Evolutionary conservation across 306 rosid genomes (phyloP).

Genomic region (Hylodesmum podocarpum): DNA sequence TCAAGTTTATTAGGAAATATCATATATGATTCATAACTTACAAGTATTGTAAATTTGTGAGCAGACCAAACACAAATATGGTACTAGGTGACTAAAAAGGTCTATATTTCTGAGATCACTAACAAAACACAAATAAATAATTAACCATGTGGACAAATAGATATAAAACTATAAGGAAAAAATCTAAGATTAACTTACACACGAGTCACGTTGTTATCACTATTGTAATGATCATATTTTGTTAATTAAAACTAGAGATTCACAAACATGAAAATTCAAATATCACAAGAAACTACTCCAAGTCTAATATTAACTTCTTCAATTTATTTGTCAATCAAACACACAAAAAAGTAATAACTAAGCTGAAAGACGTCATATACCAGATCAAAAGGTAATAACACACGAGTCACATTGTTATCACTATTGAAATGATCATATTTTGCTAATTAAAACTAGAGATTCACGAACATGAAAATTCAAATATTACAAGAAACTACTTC

Average conservation of each 20-base stretch:
- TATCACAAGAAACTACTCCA: slow-evolving; percentile 52
- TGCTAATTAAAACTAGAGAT: neutral
- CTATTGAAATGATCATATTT: slow-evolving; percentile 11
- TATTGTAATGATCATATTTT: slow-evolving; percentile 56
- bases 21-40: slow-evolving; percentile 44
- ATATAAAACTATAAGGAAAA: slow-evolving; percentile 6
- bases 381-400: neutral
- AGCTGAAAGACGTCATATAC: slow-evolving; percentile 27
- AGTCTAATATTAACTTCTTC: slow-evolving; percentile 14
- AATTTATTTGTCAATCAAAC: slow-evolving; percentile 16
- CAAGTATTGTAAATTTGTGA: slow-evolving; percentile 82
- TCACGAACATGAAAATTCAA: neutral
- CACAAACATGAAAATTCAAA: neutral
- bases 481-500: slow-evolving; percentile 25
- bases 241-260: neutral
- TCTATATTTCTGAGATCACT: slow-evolving; percentile 97
- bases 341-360: slow-evolving; percentile 2
- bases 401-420: neutral
- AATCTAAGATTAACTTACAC: slow-evolving; percentile 66
- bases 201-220: slow-evolving; percentile 82
- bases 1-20: slow-evolving; percentile 2
- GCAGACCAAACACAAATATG: slow-evolving; percentile 78
- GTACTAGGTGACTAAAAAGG: slow-evolving; percentile 72
- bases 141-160: neutral
- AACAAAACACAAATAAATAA: slow-evolving; percentile 31